Conservation (phyloP, 2,329 filamentous ascomycete species). For the Talaromyces sp. region DNA sequence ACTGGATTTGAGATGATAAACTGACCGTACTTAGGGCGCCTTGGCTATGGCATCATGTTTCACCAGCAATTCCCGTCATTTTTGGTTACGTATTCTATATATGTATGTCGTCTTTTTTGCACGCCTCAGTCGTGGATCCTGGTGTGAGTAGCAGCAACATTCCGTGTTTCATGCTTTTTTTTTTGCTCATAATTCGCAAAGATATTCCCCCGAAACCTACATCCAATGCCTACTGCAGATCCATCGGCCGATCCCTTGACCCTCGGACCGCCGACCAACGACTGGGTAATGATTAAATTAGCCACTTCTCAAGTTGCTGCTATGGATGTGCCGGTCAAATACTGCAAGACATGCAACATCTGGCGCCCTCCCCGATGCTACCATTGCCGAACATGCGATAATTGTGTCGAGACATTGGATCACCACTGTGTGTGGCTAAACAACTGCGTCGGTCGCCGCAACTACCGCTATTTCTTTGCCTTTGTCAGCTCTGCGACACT, state of each 20-base stretch:
- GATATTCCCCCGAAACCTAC: conserved; percentile 89
- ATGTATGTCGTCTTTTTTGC: conserved; percentile 86
- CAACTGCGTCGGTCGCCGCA: conserved; percentile 93
- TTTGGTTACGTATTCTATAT: conserved; percentile 91
- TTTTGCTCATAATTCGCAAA: conserved; percentile 31
- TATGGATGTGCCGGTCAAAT: conserved; percentile 98
- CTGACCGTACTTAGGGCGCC: conserved; percentile 50
- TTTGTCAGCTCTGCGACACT: conserved; percentile 79
- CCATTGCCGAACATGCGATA: conserved; percentile 94
- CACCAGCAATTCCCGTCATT: conserved; percentile 78
- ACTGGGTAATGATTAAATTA: conserved; percentile 89
- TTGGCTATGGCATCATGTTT: conserved; percentile 80
- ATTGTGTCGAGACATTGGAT: conserved; percentile 94
- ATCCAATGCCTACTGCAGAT: conserved; percentile 73
- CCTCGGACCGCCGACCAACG: conserved; percentile 78
- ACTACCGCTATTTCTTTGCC: conserved; percentile 96
- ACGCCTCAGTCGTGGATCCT: conserved; percentile 87
- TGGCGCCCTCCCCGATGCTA: conserved; percentile 95
- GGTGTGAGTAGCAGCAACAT: conserved; percentile 59
- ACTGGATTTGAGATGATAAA: not conserved
- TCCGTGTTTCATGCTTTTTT: not conserved
- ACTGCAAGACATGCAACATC: conserved; percentile 95
- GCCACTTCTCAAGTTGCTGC: conserved; percentile 68
- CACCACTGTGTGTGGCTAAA: conserved; percentile 99
- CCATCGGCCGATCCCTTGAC: conserved; percentile 75